phyloP scores from a whole-genome alignment of 2,329 filamentous ascomycete genomes.

The Epichloe festucae region DNA sequence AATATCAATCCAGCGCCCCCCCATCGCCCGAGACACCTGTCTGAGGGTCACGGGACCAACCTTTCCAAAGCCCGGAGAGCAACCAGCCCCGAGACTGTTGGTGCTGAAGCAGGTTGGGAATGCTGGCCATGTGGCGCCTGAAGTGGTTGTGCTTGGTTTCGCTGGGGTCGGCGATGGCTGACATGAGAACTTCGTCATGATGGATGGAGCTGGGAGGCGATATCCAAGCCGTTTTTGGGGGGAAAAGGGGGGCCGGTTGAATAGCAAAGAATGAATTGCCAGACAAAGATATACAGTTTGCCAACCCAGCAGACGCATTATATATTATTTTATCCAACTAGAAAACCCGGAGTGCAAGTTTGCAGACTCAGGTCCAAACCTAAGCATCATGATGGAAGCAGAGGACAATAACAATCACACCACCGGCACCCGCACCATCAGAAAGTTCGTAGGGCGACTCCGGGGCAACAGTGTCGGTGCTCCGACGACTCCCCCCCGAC shows the following conservation, averaged over 20 bases:
- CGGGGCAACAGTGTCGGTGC: slow-evolving; percentile 5
- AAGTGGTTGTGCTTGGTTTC: not conserved
- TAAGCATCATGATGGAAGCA: not conserved
- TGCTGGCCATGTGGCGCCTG: not conserved
- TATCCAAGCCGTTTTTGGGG: not conserved
- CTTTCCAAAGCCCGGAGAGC: too few relatives aligned
- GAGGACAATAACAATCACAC: not conserved
- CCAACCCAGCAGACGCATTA: not conserved
- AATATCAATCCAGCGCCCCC: too few relatives aligned
- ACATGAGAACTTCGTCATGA: not conserved
- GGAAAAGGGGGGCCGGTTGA: not conserved
- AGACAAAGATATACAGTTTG: not conserved
- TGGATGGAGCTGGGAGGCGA: not conserved
- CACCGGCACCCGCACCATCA: not conserved
- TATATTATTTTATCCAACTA: too few relatives aligned
- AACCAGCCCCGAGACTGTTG: too few relatives aligned
- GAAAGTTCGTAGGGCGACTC: slow-evolving; percentile 8
- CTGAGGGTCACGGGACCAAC: too few relatives aligned
- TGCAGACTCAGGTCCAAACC: not conserved
- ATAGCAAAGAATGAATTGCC: not conserved
- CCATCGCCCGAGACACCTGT: too few relatives aligned
- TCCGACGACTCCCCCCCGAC: not conserved
- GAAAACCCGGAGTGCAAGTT: not conserved
- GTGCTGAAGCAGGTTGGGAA: too few relatives aligned
- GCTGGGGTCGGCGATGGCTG: not conserved